phyloP scores from a whole-genome alignment of 345 rosid species.

The Excoecaria agallocha region DNA sequence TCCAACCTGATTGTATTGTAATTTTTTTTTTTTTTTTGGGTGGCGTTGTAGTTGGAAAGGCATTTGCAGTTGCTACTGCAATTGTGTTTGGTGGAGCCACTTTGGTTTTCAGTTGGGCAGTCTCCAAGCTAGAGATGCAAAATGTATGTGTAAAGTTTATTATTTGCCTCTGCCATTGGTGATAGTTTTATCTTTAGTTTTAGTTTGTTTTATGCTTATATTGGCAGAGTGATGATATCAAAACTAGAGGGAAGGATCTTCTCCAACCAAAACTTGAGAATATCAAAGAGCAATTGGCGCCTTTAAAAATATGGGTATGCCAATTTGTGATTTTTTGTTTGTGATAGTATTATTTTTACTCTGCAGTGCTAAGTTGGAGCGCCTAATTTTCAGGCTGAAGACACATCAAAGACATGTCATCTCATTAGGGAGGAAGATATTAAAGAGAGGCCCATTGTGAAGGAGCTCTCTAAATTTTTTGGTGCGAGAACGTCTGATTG shows the following conservation, averaged over 20 bases:
- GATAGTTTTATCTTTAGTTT: not conserved
- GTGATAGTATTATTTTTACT: slow-evolving; percentile 2
- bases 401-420: slow-evolving; percentile 70
- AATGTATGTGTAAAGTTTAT: slow-evolving; percentile 39
- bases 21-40: too few relatives aligned
- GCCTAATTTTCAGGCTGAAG: slow-evolving; percentile 47
- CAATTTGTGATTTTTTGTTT: slow-evolving; percentile 1
- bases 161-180: not conserved
- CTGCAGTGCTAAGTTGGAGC: not conserved
- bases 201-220: not conserved
- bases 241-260: slow-evolving; percentile 52
- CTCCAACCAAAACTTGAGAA: slow-evolving; percentile 58
- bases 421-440: slow-evolving; percentile 39
- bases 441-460: slow-evolving; percentile 65
- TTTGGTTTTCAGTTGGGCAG: slow-evolving; percentile 50
- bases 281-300: slow-evolving; percentile 55
- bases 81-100: slow-evolving; percentile 76
- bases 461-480: slow-evolving; percentile 65
- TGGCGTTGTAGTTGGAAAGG: slow-evolving; percentile 62
- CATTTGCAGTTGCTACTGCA: slow-evolving; percentile 70
- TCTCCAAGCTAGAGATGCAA: slow-evolving; percentile 59
- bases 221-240: slow-evolving; percentile 59
- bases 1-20: too few relatives aligned
- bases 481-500: slow-evolving; percentile 45
- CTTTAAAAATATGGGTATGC: slow-evolving; percentile 72